These are phyloP conservation scores for Alternaria arborescens DNA, from an alignment of 2,329 filamentous ascomycete species.

Conservation along the genomic window DNA sequence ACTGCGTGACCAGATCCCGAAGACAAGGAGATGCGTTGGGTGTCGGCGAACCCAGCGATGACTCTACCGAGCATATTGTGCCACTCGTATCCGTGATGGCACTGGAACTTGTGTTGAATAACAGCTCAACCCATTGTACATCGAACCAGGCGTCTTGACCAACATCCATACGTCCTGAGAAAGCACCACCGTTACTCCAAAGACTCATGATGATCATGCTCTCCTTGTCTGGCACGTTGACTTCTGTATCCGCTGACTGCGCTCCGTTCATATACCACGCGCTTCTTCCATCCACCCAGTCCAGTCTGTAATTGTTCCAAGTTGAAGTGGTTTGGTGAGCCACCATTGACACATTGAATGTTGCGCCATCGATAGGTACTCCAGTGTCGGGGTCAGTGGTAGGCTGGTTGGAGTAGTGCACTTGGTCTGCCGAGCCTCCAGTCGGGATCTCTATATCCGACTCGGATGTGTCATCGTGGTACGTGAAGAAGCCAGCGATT, in stretches of 20 bases:
- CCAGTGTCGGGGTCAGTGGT: constrained; percentile 14
- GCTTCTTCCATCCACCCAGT: constrained; percentile 15
- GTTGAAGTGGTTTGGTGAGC: not conserved
- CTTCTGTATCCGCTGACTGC: constrained; percentile 5
- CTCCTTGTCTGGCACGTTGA: constrained; percentile 15
- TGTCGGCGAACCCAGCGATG: constrained; percentile 5
- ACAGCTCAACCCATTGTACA: constrained; percentile 21
- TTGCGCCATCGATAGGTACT: constrained; percentile 15
- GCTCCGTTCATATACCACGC: constrained; percentile 23
- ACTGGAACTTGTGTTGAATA: constrained; percentile 17
- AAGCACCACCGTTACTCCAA: constrained; percentile 22
- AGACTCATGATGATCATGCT: constrained; percentile 21
- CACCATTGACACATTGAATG: constrained; percentile 17
- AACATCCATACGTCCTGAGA: constrained; percentile 17
- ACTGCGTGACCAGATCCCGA: not conserved
- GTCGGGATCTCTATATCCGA: constrained; percentile 26
- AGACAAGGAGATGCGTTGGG: not conserved
- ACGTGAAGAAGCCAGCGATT: constrained; percentile 23
- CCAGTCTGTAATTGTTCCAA: constrained; percentile 24
- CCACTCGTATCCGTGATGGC: not conserved
- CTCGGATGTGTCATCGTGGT: constrained; percentile 20
- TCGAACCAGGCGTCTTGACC: constrained; percentile 19
- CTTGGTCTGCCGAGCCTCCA: not conserved
- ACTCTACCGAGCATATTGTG: constrained; percentile 6
- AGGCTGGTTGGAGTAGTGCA: constrained; percentile 23